Evolutionary conservation across 164 flowering plant species (phyloP), one percentile per base, ranked within the genome.

Genomic region (Vitis rotundifolia): DNA sequence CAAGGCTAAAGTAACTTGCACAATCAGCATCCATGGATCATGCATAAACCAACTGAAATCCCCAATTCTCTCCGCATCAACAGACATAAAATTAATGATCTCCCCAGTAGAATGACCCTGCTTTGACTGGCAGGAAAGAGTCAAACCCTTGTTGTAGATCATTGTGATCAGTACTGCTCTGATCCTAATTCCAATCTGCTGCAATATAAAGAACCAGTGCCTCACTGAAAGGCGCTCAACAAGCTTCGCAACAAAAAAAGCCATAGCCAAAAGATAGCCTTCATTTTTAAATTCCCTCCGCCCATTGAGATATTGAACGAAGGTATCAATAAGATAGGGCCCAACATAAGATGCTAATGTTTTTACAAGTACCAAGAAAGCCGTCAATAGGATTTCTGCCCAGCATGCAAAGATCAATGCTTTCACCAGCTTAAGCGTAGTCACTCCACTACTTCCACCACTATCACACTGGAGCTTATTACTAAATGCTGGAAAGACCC

Each of bases 41-140:
- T 91, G 97, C 84, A 91, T 63, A 60, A 78, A 83, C 87, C 87
- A 87, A 74, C 78, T 51, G 55, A 84, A 89, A 9, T 82, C 80
- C 28, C 90, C 89, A 9, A 91, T 61, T 69, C 92, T 81, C 76
- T 87, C 88, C 0, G 92, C 90, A 81, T 91, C 97, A 54, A 91
- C 89, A 9, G 85, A 75, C 90, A 91, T 88, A 61, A 88, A 71
- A 73, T 91, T 91, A 11, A 89, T 87, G 49, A 91, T 87, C 76
- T 88, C 97, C 10, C 94, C 97, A 64, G 84, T 83, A 8, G 87
- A 81, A 26, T 82, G 87, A 6, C 82, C 76, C 65, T 88, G 88
- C 82, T 80, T 89, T 11, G 93, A 84, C 31, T 75, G 84, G 68
- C 86, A 70, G 1, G 97, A 91, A 61, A 91, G 81, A 19, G 89